Conservation (phyloP, 306 rosid species). For the Lathyrus aphaca region DNA sequence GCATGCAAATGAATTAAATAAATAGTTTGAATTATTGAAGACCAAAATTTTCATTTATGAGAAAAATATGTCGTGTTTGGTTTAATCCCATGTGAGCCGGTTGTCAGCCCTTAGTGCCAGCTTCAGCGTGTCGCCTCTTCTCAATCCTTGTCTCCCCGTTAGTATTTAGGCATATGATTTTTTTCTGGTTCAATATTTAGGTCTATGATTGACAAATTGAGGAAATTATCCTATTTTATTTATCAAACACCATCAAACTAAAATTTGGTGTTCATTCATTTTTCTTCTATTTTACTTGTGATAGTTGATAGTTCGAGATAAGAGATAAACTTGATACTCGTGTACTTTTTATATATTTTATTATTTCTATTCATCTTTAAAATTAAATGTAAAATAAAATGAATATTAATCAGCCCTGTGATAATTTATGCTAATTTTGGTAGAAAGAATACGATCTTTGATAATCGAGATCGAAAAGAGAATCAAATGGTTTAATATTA, state of each 20-base stretch:
- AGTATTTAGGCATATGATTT: not conserved
- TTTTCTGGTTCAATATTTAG: too few relatives aligned
- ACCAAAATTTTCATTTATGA: not conserved
- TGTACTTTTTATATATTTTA: not conserved
- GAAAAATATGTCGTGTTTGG: not conserved
- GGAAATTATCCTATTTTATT: not conserved
- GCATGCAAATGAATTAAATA: not conserved
- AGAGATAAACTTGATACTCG: constrained; percentile 10
- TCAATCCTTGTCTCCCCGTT: constrained; percentile 10
- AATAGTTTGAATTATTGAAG: not conserved
- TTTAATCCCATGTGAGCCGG: constrained; percentile 7
- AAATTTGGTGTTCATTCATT: not conserved
- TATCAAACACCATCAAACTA: not conserved
- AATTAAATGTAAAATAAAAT: too few relatives aligned
- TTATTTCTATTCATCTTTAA: not conserved
- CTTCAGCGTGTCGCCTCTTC: constrained; percentile 50
- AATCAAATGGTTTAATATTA: too few relatives aligned
- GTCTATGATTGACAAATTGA: not conserved
- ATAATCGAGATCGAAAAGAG: too few relatives aligned
- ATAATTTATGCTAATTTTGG: too few relatives aligned
- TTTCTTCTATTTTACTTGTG: not conserved
- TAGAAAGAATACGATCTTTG: too few relatives aligned
- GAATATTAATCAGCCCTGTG: too few relatives aligned
- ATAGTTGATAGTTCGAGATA: not conserved
- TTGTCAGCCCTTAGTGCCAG: constrained; percentile 33